Percentiles rank a stretch among this genome's conserved stretches.
These are phyloP conservation scores for Cryptococcus jaspeensis DNA, from an alignment of 1,284 basidiomycete genomes.

Conservation along the genomic window DNA sequence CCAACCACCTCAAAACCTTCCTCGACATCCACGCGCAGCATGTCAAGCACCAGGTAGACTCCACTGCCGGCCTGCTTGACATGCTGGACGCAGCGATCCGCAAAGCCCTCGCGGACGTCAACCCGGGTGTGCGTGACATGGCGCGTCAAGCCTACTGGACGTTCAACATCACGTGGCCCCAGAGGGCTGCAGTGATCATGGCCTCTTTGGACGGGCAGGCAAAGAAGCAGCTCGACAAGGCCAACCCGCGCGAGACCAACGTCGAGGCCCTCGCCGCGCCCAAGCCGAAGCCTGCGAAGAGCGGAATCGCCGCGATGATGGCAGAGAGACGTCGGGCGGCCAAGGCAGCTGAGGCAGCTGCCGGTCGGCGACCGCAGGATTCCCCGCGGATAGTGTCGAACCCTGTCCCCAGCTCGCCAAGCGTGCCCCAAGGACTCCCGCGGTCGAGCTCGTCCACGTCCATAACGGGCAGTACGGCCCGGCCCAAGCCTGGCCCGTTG, in stretches of 20 bases:
- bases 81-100: conserved; percentile 68
- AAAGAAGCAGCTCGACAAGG: conserved; percentile 82
- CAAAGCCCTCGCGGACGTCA: conserved; percentile 73
- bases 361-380: conserved; percentile 17
- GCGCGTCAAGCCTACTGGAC: conserved; percentile 77
- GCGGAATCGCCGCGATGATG: conserved; percentile 27
- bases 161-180: conserved; percentile 73
- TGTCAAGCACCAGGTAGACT: conserved; percentile 64
- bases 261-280: conserved; percentile 5
- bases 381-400: conserved; percentile 30
- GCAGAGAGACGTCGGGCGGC: conserved; percentile 39
- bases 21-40: conserved; percentile 68
- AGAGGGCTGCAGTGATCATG: conserved; percentile 64
- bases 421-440: conserved; percentile 14
- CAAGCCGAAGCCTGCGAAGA: conserved; percentile 15
- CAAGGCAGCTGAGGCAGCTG: conserved; percentile 36
- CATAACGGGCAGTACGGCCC: background rate
- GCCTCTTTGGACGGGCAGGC: conserved; percentile 67
- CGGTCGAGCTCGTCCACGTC: conserved; percentile 23
- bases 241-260: conserved; percentile 57
- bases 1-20: conserved; percentile 69
- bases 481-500: background rate
- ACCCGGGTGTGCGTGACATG: conserved; percentile 72
- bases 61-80: conserved; percentile 61
- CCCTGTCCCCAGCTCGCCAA: conserved; percentile 28